Conservation (phyloP, 441 rosid species). For the Erysimum pusillum region DNA sequence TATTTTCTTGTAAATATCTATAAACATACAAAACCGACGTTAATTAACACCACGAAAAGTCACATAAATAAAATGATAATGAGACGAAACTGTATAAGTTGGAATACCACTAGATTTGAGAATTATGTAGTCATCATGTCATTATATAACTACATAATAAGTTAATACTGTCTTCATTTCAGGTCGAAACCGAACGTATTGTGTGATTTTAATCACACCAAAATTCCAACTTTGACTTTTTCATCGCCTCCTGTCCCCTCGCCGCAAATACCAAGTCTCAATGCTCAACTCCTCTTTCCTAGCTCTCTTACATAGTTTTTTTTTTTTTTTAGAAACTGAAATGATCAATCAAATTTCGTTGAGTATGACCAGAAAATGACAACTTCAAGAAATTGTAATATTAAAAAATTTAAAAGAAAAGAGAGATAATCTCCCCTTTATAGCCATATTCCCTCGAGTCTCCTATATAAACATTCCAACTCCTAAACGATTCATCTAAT, state of each 20-base stretch:
- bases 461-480: background rate
- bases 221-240: background rate
- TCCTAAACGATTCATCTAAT: no score
- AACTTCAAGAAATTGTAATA: background rate
- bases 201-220: background rate
- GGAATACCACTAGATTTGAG: no score
- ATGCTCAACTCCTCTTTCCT: background rate
- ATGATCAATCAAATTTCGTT: background rate
- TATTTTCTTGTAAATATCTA: no score
- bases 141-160: no score
- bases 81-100: no score
- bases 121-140: no score
- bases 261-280: constrained; percentile 4
- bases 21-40: no score
- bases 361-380: background rate
- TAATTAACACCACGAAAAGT: no score
- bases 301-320: background rate
- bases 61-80: no score
- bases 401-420: no score
- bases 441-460: no score
- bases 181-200: background rate
- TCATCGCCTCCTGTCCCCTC: background rate
- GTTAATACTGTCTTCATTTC: background rate
- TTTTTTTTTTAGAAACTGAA: background rate
- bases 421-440: no score